A percentile compares a stretch with the other conserved stretches of the same genome.
Conservation (phyloP, 257 asterid genomes). For the Ajuga chamaepitys region DNA sequence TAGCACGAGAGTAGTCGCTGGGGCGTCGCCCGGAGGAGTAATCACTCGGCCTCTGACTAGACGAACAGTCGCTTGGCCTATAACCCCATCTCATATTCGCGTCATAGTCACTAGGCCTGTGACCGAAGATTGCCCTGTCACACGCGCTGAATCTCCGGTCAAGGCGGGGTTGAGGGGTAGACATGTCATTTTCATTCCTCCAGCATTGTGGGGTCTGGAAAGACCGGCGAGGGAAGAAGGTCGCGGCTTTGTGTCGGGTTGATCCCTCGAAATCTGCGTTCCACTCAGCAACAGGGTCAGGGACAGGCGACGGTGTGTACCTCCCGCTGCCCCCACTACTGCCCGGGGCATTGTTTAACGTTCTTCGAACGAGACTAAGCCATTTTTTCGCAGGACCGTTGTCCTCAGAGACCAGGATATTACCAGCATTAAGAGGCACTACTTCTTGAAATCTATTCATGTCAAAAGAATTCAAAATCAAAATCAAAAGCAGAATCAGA, state of each 20-base stretch:
- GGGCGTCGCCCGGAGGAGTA: constrained; percentile 51
- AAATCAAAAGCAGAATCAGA: not conserved
- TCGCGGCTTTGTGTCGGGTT: constrained; percentile 54
- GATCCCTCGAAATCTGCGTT: constrained; percentile 95
- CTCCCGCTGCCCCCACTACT: constrained; percentile 52
- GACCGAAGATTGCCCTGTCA: constrained; percentile 76
- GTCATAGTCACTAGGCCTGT: constrained; percentile 64
- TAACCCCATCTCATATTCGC: constrained; percentile 47
- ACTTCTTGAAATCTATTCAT: constrained; percentile 81
- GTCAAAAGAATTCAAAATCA: not conserved
- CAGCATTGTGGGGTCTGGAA: constrained; percentile 80
- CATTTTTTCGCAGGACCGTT: constrained; percentile 97
- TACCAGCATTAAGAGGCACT: constrained; percentile 94
- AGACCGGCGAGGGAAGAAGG: constrained; percentile 75
- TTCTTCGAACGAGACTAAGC: constrained; percentile 67
- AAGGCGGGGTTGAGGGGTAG: constrained; percentile 62
- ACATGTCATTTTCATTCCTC: constrained; percentile 60
- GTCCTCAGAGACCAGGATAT: constrained; percentile 94
- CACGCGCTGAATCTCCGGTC: constrained; percentile 84
- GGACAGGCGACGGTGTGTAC: constrained; percentile 87
- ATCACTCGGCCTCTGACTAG: constrained; percentile 62
- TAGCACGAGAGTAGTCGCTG: constrained; percentile 63
- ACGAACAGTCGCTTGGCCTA: constrained; percentile 73
- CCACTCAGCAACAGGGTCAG: constrained; percentile 86
- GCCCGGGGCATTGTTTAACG: constrained; percentile 64